A percentile compares a stretch with the other conserved stretches of the same genome.
phyloP scores from a whole-genome alignment of 768 basidiomycete genomes.

The Leucocoprinus sp. region DNA sequence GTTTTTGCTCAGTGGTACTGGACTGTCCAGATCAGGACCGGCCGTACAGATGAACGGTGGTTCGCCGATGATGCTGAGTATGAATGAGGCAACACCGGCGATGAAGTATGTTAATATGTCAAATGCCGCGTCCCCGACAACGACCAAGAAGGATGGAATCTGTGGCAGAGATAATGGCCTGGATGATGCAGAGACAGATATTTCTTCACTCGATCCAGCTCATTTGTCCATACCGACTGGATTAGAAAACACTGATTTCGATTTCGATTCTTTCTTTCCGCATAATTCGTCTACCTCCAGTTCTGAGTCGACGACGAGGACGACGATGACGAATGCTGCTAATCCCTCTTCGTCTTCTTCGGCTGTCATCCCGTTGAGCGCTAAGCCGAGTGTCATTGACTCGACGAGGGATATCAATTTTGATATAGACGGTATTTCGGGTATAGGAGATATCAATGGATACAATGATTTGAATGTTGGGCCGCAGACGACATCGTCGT shows the following conservation, averaged over 20 bases:
- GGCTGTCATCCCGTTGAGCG: background rate
- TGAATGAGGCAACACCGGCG: background rate
- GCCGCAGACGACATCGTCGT: conserved; percentile 14
- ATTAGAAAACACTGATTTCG: conserved; percentile 15
- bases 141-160: conserved; percentile 1
- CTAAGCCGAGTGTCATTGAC: conserved; percentile 7
- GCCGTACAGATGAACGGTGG: background rate
- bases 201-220: conserved; percentile 2
- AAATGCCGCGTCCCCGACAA: no score
- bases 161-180: no score
- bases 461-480: conserved; percentile 9
- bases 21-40: background rate
- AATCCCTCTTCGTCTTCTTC: background rate
- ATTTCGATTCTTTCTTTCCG: conserved; percentile 23
- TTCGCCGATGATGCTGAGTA: background rate
- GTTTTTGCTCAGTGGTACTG: background rate
- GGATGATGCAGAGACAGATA: conserved; percentile 4
- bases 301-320: conserved; percentile 3
- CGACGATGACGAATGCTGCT: no score
- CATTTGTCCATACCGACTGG: background rate
- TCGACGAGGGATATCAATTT: conserved; percentile 2
- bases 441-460: background rate
- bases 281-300: no score
- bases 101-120: no score
- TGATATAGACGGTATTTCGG: conserved; percentile 1